Base-by-base conservation (phyloP, 768 basidiomycete genomes). In the Hysterangium stoloniferum region DNA sequence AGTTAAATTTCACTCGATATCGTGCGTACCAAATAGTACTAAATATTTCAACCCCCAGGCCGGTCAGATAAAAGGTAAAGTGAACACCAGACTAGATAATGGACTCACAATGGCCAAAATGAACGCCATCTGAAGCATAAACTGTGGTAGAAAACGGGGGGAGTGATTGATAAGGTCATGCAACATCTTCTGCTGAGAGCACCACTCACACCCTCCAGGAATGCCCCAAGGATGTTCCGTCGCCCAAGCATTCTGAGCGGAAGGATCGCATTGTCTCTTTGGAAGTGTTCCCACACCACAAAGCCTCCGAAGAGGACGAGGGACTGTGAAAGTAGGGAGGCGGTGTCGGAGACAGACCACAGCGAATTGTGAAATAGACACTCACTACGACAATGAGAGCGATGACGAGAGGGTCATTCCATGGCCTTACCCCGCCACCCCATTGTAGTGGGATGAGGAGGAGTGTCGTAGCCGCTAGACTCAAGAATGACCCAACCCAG, bases 341-440 rank as follows among this genome's bases (percentile, higher is more conserved):
- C 44, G 15, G 24, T 45, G 4, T 45, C 8, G 44, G 13, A 22
- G 36, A 38, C 20, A 2, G 12, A 47, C 32, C 45, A 29, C 20
- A 37, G 4, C 2, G 28, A 1, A 41, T n/a, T 6, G 9, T 45
- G 22, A 25, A 52, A 25, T 4, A 32, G 28, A 17, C n/a, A 43
- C 44, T 25, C 19, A 45, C 44, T 12, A 45, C 8, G 3, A 45
- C 44, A 54, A 40, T 58, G 2, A 60, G 53, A 31, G 55, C 54
- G 12, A 66, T 61, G 52, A 72, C 71, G 6, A 62, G 59, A 4
- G 62, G 62, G 54, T 69, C 64, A 40, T 56, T 59, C 76, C 76
- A 78, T 2, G 71, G 62, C 51, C 71, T 70, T 5, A 60, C 59
- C 54, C 69, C 68, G 1, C 75, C 74, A n/a, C 73, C 75, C 71